Evolutionary conservation across 768 basidiomycete species (phyloP), one percentile per base, ranked within the genome.

Genomic region (Calocybe gangraenosa): DNA sequence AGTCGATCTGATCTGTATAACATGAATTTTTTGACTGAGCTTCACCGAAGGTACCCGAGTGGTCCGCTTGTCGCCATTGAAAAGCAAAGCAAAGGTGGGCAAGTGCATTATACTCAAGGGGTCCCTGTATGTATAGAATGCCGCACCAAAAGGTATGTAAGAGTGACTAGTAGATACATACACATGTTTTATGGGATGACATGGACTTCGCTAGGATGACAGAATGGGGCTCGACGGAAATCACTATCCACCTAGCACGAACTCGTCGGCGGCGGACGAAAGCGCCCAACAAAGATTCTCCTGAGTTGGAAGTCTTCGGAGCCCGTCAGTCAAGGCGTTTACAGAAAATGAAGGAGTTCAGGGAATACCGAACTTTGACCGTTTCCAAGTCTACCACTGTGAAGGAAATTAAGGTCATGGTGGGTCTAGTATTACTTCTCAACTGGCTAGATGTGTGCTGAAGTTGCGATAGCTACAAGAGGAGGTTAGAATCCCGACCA

Each of bases 391-490:
- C 64, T 22, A 88, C 78, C 50, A 81, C 84, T 0, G 74, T 92
- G 40, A 89, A 84, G 60, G 87, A 91, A 13, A 78, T 92, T 55
- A 91, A 90, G 62, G 58, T 87, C 44, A 72, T 78, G 71, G 84
- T 88, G 46, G 47, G 78, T 62, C 23, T 11, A 21, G 28, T 3
- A 44, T 40, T 11, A n/a, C 56, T 40, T 22, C 30, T 23, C 20
- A 23, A 15, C 21, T 42, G 22, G 42, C n/a, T 15, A 17, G 9
- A 42, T 48, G 42, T 47, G 34, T 35, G 34, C 17, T 35, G 48
- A 42, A 37, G 40, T 20, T 18, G 22, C 17, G 42, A 20, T 53
- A 90, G 88, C 57, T 89, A 34, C 79, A 84, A 37, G 74, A 78
- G 21, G 70, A 74, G 35, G 65, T 83, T 42, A 69, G 69, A 31